These are phyloP conservation scores for Neurospora tetraspora DNA, from an alignment of 495 filamentous ascomycete genomes.

Conservation along the genomic window DNA sequence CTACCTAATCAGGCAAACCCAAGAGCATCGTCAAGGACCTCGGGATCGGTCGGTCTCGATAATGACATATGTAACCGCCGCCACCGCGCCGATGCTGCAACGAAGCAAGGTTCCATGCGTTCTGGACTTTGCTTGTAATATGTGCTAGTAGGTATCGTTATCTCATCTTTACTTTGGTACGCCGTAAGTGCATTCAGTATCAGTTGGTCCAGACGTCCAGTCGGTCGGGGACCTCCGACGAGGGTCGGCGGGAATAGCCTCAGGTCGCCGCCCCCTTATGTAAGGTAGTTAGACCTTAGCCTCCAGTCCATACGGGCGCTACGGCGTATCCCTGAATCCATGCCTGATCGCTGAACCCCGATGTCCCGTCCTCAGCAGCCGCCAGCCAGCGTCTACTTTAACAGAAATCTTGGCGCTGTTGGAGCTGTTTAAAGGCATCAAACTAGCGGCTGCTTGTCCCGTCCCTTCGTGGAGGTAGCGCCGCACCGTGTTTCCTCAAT, in stretches of 20 bases:
- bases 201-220: neutral
- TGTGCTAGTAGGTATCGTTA: neutral
- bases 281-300: too few species aligned
- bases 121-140: neutral
- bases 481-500: neutral
- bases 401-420: neutral
- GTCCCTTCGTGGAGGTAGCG: neutral
- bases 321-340: neutral
- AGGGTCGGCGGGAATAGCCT: neutral
- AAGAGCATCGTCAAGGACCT: neutral
- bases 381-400: neutral
- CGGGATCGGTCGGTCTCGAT: neutral
- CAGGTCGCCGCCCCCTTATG: neutral
- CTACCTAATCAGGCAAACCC: neutral
- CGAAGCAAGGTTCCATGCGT: neutral
- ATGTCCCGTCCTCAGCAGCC: neutral
- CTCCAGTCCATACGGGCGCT: neutral
- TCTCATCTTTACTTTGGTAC: neutral
- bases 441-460: neutral
- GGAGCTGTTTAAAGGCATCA: neutral
- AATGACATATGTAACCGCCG: neutral
- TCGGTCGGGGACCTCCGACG: neutral
- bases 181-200: neutral
- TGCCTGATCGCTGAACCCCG: neutral
- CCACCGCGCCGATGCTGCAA: neutral